phyloP scores from a whole-genome alignment of 768 basidiomycete species.

The Saitozyma podzolica region DNA sequence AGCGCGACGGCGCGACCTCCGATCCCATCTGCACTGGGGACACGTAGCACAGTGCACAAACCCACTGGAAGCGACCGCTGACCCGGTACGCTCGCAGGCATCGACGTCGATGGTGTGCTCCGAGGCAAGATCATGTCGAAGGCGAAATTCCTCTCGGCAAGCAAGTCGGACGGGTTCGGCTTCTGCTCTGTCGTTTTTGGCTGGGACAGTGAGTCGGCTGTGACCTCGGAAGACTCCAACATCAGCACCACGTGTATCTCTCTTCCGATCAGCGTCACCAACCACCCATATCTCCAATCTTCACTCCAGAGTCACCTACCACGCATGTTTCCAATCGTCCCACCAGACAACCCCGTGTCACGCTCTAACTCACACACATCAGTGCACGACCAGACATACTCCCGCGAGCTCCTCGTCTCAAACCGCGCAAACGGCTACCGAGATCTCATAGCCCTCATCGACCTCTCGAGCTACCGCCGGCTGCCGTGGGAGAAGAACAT shows the following conservation, averaged over 20 bases:
- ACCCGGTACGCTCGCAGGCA: slow-evolving; percentile 25
- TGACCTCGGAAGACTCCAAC: background rate
- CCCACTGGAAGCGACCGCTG: background rate
- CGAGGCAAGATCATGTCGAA: slow-evolving; percentile 94
- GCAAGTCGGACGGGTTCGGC: slow-evolving; percentile 73
- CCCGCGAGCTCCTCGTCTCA: slow-evolving; percentile 81
- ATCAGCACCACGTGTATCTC: too few relatives aligned
- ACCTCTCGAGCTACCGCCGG: slow-evolving; percentile 80
- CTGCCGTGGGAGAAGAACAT: slow-evolving; percentile 90
- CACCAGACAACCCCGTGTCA: too few relatives aligned
- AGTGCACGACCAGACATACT: slow-evolving; percentile 83
- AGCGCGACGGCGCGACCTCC: background rate
- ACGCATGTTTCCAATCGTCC: too few relatives aligned
- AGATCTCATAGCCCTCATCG: slow-evolving; percentile 82
- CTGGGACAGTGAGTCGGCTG: slow-evolving; percentile 32
- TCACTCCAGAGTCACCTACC: too few relatives aligned
- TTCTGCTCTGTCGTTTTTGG: slow-evolving; percentile 87
- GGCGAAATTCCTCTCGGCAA: slow-evolving; percentile 83
- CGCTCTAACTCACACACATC: slow-evolving; percentile 65
- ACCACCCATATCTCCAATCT: too few relatives aligned
- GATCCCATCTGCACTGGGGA: slow-evolving; percentile 12
- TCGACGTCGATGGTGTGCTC: slow-evolving; percentile 80
- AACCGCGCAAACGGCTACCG: slow-evolving; percentile 90
- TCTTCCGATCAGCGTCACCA: too few relatives aligned
- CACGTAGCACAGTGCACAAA: background rate